Conservation (phyloP, 805 yeast genomes). For the Wickerhamiella brachini region DNA sequence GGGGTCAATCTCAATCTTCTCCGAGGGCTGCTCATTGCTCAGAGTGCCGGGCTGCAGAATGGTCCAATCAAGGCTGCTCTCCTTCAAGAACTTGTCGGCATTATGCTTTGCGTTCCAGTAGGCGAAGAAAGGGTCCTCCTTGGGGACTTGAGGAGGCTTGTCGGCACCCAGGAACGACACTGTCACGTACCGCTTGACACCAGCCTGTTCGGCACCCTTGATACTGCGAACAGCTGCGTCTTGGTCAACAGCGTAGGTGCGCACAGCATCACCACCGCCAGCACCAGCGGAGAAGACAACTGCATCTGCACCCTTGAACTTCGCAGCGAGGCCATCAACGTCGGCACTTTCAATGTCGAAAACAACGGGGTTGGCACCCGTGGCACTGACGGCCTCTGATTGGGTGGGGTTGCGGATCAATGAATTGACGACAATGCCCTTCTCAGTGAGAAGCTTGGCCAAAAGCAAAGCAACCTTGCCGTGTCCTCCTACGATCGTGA, state of each 20-base stretch:
- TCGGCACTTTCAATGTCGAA: slow-evolving; percentile 26
- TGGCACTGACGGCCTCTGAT: slow-evolving; percentile 25
- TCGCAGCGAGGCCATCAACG: slow-evolving; percentile 26
- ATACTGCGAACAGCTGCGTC: slow-evolving; percentile 46
- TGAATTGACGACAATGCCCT: slow-evolving; percentile 26
- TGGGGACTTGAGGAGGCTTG: slow-evolving; percentile 34
- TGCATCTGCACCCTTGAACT: slow-evolving; percentile 36
- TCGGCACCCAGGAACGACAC: slow-evolving; percentile 44
- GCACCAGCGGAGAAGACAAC: slow-evolving; percentile 53
- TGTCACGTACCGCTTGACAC: slow-evolving; percentile 34
- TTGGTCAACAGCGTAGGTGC: slow-evolving; percentile 40
- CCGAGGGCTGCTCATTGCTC: slow-evolving; percentile 30
- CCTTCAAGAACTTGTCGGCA: slow-evolving; percentile 37
- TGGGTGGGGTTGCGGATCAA: slow-evolving; percentile 36
- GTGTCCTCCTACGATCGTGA: slow-evolving; percentile 46
- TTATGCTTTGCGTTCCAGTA: slow-evolving; percentile 50
- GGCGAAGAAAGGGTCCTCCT: slow-evolving; percentile 27
- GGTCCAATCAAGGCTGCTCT: slow-evolving; percentile 35
- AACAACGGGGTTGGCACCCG: slow-evolving; percentile 27
- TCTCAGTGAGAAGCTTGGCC: slow-evolving; percentile 24
- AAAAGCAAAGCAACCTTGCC: slow-evolving; percentile 44
- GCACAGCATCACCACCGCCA: slow-evolving; percentile 37
- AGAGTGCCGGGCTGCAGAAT: slow-evolving; percentile 42
- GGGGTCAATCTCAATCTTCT: slow-evolving; percentile 29
- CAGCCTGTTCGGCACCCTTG: slow-evolving; percentile 37